Conservation (phyloP, 805 yeast genomes). For the Torulaspora gathmanii region DNA sequence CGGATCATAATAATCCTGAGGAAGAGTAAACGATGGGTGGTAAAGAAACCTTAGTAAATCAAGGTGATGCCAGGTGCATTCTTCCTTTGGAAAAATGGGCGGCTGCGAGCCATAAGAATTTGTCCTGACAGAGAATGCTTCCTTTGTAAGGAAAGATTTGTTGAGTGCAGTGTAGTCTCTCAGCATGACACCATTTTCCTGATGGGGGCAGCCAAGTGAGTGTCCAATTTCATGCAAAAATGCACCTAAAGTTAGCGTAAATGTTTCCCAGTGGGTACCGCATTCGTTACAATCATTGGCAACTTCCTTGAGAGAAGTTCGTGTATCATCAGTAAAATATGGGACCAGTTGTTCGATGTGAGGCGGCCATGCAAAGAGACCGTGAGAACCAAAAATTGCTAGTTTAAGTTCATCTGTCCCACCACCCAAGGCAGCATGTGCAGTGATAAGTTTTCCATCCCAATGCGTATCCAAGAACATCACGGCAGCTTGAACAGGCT, state of each 20-base stretch:
- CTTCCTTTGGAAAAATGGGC: slow-evolving; percentile 53
- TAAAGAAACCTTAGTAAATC: slow-evolving; percentile 72
- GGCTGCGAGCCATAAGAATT: slow-evolving; percentile 42
- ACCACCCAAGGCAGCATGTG: slow-evolving; percentile 96
- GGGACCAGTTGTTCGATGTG: slow-evolving; percentile 64
- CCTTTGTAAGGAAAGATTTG: slow-evolving; percentile 74
- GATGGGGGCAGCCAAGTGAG: slow-evolving; percentile 86
- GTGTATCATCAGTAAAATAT: slow-evolving; percentile 68
- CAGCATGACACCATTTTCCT: slow-evolving; percentile 83
- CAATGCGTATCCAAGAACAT: slow-evolving; percentile 81
- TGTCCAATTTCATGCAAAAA: slow-evolving; percentile 96
- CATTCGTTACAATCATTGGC: slow-evolving; percentile 87
- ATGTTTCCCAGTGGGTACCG: slow-evolving; percentile 85
- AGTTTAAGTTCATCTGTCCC: slow-evolving; percentile 63
- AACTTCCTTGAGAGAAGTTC: slow-evolving; percentile 59
- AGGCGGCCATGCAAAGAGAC: slow-evolving; percentile 89
- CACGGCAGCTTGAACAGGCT: slow-evolving; percentile 76
- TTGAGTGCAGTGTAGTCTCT: slow-evolving; percentile 79
- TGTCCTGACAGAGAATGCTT: slow-evolving; percentile 52
- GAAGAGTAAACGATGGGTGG: slow-evolving; percentile 76
- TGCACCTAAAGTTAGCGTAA: slow-evolving; percentile 84
- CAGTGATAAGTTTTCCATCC: slow-evolving; percentile 59
- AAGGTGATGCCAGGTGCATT: slow-evolving; percentile 82
- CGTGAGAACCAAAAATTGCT: slow-evolving; percentile 94
- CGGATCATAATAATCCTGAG: slow-evolving; percentile 54